These are phyloP conservation scores for Allium cepa DNA, from an alignment of 106 monocot genomes.

Conservation along the genomic window DNA sequence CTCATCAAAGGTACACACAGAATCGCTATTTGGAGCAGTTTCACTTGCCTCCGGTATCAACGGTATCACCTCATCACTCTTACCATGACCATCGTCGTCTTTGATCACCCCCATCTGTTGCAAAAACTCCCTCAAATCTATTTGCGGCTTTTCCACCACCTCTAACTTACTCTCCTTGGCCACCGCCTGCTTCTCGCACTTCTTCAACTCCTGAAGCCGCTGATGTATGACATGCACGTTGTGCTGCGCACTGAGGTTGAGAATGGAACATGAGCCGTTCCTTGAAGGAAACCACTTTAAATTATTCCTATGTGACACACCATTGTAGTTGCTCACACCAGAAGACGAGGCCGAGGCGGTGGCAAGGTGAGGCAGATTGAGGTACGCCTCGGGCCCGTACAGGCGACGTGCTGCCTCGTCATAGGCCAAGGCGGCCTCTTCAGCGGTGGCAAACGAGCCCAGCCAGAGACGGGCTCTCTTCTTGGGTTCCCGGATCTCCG, in stretches of 20 bases:
- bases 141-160: constrained; percentile 52
- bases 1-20: constrained; percentile 9
- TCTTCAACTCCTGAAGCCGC: constrained; percentile 73
- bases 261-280: constrained; percentile 38
- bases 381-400: constrained; percentile 90
- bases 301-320: constrained; percentile 12
- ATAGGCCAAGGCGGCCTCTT: constrained; percentile 92
- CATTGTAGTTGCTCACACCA: background rate
- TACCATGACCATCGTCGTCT: constrained; percentile 13
- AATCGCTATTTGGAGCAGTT: background rate
- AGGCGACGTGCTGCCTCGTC: constrained; percentile 84
- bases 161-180: no score
- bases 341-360: constrained; percentile 2
- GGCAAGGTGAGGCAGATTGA: constrained; percentile 92
- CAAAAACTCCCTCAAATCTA: constrained; percentile 85
- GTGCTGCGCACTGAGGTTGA: constrained; percentile 86
- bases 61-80: background rate
- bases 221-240: constrained; percentile 89
- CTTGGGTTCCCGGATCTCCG: constrained; percentile 94
- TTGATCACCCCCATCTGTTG: constrained; percentile 83
- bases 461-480: constrained; percentile 91
- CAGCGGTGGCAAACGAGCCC: constrained; percentile 89
- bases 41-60: background rate
- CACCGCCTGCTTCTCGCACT: background rate
- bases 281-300: constrained; percentile 57